Conservation (phyloP, 2,329 filamentous ascomycete species). For the Microthyrium microscopicum region DNA sequence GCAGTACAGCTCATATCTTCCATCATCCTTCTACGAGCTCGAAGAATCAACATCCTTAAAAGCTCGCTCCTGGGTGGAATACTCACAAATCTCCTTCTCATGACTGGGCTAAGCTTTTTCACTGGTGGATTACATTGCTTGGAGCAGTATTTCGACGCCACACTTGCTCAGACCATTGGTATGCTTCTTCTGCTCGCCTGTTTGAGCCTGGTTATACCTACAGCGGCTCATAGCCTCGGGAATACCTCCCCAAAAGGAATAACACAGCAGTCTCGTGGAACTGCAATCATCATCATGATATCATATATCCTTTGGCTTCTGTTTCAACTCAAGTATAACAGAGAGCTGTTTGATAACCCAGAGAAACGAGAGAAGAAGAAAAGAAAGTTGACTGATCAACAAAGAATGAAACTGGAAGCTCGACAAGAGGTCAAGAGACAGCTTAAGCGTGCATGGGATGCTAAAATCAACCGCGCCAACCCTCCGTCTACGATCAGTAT, state of each 20-base stretch:
- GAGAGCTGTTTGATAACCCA: conserved; percentile 29
- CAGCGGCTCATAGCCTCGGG: conserved; percentile 36
- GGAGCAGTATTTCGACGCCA: conserved; percentile 46
- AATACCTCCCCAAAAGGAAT: conserved; percentile 24
- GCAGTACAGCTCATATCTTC: conserved; percentile 53
- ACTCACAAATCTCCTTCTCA: conserved; percentile 81
- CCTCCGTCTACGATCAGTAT: too few species aligned
- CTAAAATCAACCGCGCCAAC: too few species aligned
- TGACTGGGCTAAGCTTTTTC: conserved; percentile 34
- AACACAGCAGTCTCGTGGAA: conserved; percentile 27
- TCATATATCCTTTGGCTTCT: conserved; percentile 37
- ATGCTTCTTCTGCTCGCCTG: conserved; percentile 40
- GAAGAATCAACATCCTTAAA: conserved; percentile 91
- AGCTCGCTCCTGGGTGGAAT: conserved; percentile 94
- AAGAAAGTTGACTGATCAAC: too few species aligned
- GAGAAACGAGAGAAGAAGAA: conserved; percentile 20
- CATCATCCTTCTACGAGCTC: conserved; percentile 71
- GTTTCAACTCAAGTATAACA: conserved; percentile 37
- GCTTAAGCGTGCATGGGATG: conserved; percentile 28
- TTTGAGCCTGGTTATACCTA: conserved; percentile 36
- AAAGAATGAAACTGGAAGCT: too few species aligned
- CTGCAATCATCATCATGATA: conserved; percentile 35
- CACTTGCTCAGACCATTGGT: conserved; percentile 62
- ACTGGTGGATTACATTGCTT: conserved; percentile 28
- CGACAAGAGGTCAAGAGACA: conserved; percentile 24